A percentile compares a stretch with the other conserved stretches of the same genome.
Evolutionary conservation across 1,139 yeast species (phyloP).

Genomic region (Geotrichum restrictum): DNA sequence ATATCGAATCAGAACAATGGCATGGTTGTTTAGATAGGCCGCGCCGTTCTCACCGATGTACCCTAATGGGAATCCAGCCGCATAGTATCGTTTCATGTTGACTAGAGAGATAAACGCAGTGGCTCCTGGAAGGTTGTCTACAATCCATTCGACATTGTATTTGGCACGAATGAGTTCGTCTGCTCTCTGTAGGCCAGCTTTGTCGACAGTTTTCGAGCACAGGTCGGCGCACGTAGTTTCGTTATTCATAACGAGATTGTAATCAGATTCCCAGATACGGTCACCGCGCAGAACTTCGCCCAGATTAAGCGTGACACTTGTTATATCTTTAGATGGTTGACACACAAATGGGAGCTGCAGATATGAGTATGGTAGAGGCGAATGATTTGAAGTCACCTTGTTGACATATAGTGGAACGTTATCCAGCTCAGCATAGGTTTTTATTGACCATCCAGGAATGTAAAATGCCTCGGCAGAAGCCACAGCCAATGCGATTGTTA

Average conservation of each 20-base stretch:
- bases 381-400: conserved; percentile 70
- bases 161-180: conserved; percentile 60
- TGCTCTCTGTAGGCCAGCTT: conserved; percentile 53
- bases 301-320: conserved; percentile 62
- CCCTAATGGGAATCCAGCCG: conserved; percentile 86
- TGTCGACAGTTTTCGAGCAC: conserved; percentile 59
- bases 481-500: conserved; percentile 13
- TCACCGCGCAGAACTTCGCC: conserved; percentile 83
- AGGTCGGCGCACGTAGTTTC: conserved; percentile 63
- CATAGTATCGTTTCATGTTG: conserved; percentile 62
- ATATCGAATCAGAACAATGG: conserved; percentile 73
- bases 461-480: conserved; percentile 21
- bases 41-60: conserved; percentile 52
- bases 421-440: conserved; percentile 48
- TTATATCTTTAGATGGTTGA: conserved; percentile 54
- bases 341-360: conserved; percentile 78
- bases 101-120: conserved; percentile 71
- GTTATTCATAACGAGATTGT: conserved; percentile 54
- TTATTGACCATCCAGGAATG: conserved; percentile 34
- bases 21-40: conserved; percentile 70
- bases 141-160: conserved; percentile 77
- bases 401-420: conserved; percentile 68
- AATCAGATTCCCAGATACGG: conserved; percentile 70
- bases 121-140: conserved; percentile 86
- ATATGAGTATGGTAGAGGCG: conserved; percentile 76